Evolutionary conservation across 2,329 filamentous ascomycete species (phyloP), one percentile per base, ranked within the genome.

Genomic region (Aspergillus bombycis): DNA sequence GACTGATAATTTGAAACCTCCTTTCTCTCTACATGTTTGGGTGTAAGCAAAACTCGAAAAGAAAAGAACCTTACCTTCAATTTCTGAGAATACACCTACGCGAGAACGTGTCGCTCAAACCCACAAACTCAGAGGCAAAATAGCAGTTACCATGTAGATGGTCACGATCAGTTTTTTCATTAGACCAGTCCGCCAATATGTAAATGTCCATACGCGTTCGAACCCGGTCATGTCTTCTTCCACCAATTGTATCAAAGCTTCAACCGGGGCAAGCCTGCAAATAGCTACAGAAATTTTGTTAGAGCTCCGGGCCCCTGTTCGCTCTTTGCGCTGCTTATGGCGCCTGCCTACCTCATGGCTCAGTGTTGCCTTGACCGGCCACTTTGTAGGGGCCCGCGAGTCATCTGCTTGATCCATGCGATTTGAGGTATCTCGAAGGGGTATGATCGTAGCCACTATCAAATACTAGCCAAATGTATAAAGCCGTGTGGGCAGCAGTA

Each of bases 201-300:
- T 30, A 12, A 28, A 34, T 36, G 14, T 38, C 23, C 21, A 30
- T 30, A 9, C 4, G 23, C 12, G 46, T 45, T 67, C 64, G 11
- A 68, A 9, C 2, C 38, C 14, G 55, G 1, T 19, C 48, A 64
- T 66, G 50, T 78, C 74, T 32, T 77, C 72, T 38, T 69, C 62
- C 1, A 74, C 68, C 61, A 77, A 70, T 1, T 63, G 45, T 8
- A 76, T 66, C 28, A 78, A 57, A 45, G 72, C 75, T n/a, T 69
- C 55, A 10, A 72, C 66, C 2, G 61, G 61, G 12, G 60, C 28
- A 19, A 72, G 23, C 19, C 71, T 64, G 46, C 66, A 60, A 12
- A 67, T 68, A 32, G 62, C 23, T 23, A 75, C 19, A 4, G 70
- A 71, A 26, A 70, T 30, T 9, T 68, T 23, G 43, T 75, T 73